A percentile compares a stretch with the other conserved stretches of the same genome.
Conservation (phyloP, 2,329 filamentous ascomycete species). For the Lecanicillium sp. region DNA sequence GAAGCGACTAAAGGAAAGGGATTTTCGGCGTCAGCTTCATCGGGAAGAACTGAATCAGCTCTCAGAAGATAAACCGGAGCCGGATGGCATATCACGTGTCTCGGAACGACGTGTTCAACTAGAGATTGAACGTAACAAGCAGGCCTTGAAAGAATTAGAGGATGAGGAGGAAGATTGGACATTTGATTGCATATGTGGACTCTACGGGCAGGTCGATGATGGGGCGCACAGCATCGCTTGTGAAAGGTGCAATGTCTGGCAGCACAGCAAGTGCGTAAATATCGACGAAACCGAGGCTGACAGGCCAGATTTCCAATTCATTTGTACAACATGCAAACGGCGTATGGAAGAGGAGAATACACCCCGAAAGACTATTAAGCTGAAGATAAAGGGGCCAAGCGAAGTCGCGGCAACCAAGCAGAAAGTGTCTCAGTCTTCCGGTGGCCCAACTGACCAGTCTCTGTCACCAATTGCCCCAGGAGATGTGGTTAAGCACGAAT, state of each 20-base stretch:
- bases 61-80: constrained; percentile 60
- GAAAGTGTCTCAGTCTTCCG: no score
- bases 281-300: constrained; percentile 75
- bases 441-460: no score
- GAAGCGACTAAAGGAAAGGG: constrained; percentile 76
- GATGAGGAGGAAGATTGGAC: constrained; percentile 80
- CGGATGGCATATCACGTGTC: constrained; percentile 48
- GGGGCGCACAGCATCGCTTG: constrained; percentile 90
- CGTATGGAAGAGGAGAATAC: constrained; percentile 58
- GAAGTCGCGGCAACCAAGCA: neutral
- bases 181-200: constrained; percentile 89
- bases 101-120: constrained; percentile 76
- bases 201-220: constrained; percentile 88
- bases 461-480: no score
- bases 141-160: constrained; percentile 63
- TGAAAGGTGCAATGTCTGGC: constrained; percentile 91
- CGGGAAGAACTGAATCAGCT: constrained; percentile 76
- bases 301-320: constrained; percentile 75
- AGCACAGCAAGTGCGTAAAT: constrained; percentile 86
- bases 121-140: constrained; percentile 72
- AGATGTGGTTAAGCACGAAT: no score
- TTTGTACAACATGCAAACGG: constrained; percentile 70
- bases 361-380: constrained; percentile 42
- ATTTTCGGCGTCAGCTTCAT: constrained; percentile 72
- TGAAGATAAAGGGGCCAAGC: constrained; percentile 34